Evolutionary conservation across 768 basidiomycete genomes (phyloP), one percentile per base, ranked within the genome.

Genomic region (Russula sp.): DNA sequence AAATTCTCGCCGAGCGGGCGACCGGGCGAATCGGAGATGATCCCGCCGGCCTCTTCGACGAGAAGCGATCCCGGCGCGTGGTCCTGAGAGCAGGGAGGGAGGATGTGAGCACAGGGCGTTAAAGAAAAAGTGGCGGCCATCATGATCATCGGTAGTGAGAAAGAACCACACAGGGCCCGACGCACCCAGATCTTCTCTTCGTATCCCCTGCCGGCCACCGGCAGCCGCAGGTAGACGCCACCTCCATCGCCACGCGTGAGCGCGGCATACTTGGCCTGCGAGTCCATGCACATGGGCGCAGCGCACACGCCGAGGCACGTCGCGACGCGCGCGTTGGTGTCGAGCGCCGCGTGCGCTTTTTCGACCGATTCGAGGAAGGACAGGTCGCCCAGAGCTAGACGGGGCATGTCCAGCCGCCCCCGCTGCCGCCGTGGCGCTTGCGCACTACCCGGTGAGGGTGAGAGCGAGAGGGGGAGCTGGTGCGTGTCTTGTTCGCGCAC

Each of bases 121-220:
- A 61, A 35, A 31, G 2, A 20, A 34, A 48, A 22, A 37, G 31
- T 5, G 34, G 34, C 16, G 14, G 31, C 27, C 27, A 27, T 27
- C 2, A 3, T 27, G 27, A 27, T 27, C 27, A 27, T 27, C 27
- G 27, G 27, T 27, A 27, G 27, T 27, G 27, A 27, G 27, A 27
- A 27, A n/a, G n/a, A n/a, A n/a, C 22, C 22, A 2, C 22, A 27
- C 22, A 27, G 10, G 10, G 55, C 7, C 2, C 2, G 0, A 70
- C 81, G 53, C 64, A 89, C 90, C 95, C 96, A 99, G n/a, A 98
- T 95, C 77, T 98, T 98, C 74, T 98, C 96, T 64, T 77, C 73
- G 73, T 98, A 98, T 2, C 86, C 89, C 4, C 82, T 77, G 6
- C 84, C 85, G 2, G 85, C 84, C 0, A 85, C 85, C 0, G 91